Conservation (phyloP, 805 yeast genomes). For the Candida yuanshanica region DNA sequence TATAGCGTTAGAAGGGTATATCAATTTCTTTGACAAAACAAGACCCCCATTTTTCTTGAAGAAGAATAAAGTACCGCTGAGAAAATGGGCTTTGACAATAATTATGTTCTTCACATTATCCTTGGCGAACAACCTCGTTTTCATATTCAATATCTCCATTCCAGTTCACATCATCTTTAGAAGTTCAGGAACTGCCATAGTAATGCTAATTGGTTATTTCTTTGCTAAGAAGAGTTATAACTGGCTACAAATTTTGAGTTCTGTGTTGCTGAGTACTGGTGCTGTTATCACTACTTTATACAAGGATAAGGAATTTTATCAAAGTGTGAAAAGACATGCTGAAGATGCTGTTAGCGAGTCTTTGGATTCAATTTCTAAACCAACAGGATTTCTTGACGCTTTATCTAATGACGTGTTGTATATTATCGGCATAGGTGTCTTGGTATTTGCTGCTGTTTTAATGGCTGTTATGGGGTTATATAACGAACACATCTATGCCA, state of each 20-base stretch:
- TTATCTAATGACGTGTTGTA: slow-evolving; percentile 12
- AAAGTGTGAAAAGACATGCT: background rate
- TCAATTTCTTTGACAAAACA: slow-evolving; percentile 29
- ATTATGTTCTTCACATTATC: slow-evolving; percentile 45
- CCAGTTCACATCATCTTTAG: slow-evolving; percentile 65
- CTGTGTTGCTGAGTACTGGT: slow-evolving; percentile 49
- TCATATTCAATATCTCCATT: slow-evolving; percentile 50
- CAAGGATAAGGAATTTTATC: background rate
- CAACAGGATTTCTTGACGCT: slow-evolving; percentile 1
- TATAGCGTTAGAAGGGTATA: slow-evolving; percentile 40
- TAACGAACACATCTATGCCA: slow-evolving; percentile 42
- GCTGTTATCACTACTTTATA: slow-evolving; percentile 20
- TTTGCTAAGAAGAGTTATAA: slow-evolving; percentile 42
- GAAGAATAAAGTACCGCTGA: slow-evolving; percentile 35
- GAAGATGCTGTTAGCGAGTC: slow-evolving; percentile 1
- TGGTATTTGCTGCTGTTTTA: slow-evolving; percentile 42
- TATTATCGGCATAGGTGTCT: slow-evolving; percentile 27
- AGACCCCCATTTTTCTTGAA: slow-evolving; percentile 27
- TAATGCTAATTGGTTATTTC: slow-evolving; percentile 50
- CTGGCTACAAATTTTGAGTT: slow-evolving; percentile 41
- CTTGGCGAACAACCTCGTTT: slow-evolving; percentile 51
- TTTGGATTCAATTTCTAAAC: background rate
- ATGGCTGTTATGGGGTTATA: slow-evolving; percentile 52
- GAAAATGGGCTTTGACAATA: slow-evolving; percentile 41
- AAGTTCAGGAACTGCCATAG: slow-evolving; percentile 57